Evolutionary conservation across 345 rosid genomes (phyloP).

Genomic region (Cardamine resedifolia): DNA sequence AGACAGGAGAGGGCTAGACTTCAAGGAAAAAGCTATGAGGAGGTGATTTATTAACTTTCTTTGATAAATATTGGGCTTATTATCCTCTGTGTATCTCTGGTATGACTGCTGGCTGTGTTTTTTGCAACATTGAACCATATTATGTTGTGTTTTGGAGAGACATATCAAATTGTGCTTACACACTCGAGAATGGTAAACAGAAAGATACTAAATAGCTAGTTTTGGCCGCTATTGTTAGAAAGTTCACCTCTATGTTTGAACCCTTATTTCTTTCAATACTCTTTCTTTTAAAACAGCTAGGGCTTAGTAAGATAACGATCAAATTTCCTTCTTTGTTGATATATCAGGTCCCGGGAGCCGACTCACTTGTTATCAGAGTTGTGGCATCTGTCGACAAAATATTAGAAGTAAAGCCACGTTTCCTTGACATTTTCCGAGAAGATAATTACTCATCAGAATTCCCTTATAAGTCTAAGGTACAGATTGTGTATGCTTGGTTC

Average conservation of each 20-base stretch:
- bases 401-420: slow-evolving; percentile 92
- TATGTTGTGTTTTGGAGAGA: slow-evolving; percentile 8
- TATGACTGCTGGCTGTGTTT: slow-evolving; percentile 3
- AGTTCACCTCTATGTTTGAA: slow-evolving; percentile 10
- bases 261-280: not conserved
- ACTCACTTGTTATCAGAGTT: slow-evolving; percentile 89
- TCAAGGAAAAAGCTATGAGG: slow-evolving; percentile 83
- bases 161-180: slow-evolving; percentile 8
- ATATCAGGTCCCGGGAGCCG: slow-evolving; percentile 90
- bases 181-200: not conserved
- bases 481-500: slow-evolving; percentile 20
- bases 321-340: slow-evolving; percentile 25
- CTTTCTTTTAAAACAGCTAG: not conserved
- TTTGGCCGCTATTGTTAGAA: not conserved
- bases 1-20: slow-evolving; percentile 81
- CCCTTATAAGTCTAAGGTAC: slow-evolving; percentile 96
- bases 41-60: slow-evolving; percentile 50
- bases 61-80: not conserved
- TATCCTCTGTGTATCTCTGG: slow-evolving; percentile 2
- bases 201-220: slow-evolving; percentile 18
- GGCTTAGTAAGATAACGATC: not conserved
- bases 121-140: not conserved
- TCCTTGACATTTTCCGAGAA: slow-evolving; percentile 93
- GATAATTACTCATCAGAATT: slow-evolving; percentile 93
- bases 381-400: slow-evolving; percentile 98